Percentiles rank a stretch among this genome's conserved stretches.
phyloP scores from a whole-genome alignment of 148 eudicot species.

The Salicornia ramosissima region DNA sequence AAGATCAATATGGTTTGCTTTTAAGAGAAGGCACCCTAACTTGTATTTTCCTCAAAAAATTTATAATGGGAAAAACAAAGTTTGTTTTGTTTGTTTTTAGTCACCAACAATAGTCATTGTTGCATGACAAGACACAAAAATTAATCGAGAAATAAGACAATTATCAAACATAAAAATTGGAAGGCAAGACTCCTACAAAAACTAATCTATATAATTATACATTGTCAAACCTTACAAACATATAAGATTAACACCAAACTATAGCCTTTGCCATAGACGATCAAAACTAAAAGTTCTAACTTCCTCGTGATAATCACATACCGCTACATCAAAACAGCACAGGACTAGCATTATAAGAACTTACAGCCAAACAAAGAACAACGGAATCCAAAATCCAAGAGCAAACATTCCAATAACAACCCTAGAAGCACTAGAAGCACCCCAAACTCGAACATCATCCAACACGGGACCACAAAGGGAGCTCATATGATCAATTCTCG shows the following conservation, averaged over 20 bases:
- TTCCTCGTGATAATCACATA: neutral
- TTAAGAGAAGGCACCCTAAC: too few species aligned
- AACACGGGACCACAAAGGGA: slow-evolving; percentile 94
- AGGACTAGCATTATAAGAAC: neutral
- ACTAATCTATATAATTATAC: neutral
- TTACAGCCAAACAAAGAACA: slow-evolving; percentile 13
- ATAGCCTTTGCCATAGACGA: slow-evolving; percentile 12
- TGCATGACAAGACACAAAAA: too few species aligned
- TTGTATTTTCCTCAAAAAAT: too few species aligned
- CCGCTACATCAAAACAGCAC: neutral
- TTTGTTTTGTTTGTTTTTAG: too few species aligned
- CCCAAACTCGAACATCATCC: slow-evolving; percentile 83
- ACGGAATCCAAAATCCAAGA: slow-evolving; percentile 25
- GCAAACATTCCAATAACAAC: slow-evolving; percentile 29
- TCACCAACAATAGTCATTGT: too few species aligned
- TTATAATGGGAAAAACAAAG: too few species aligned
- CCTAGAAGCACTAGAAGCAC: slow-evolving; percentile 40
- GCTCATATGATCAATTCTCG: slow-evolving; percentile 91
- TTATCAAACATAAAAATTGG: neutral
- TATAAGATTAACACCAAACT: neutral
- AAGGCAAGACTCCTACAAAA: neutral
- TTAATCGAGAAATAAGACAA: too few species aligned
- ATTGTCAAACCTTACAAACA: slow-evolving; percentile 8
- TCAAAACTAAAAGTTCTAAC: slow-evolving; percentile 4
- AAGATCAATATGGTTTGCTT: too few species aligned